These are phyloP conservation scores for Fereydounia khargensis DNA, from an alignment of 1,284 basidiomycete species.

Conservation along the genomic window DNA sequence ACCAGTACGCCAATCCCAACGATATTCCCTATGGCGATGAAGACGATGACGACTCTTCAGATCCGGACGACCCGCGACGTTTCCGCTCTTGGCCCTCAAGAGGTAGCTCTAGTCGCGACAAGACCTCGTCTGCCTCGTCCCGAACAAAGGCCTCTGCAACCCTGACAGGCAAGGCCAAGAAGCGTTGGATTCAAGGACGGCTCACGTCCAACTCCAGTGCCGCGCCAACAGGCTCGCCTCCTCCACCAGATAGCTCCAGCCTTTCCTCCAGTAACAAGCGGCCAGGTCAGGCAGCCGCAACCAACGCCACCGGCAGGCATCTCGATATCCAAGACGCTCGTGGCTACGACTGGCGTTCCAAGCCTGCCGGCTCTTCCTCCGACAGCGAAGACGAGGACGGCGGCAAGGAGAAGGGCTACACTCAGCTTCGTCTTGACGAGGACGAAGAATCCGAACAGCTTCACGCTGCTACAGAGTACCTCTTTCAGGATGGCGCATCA, in stretches of 20 bases:
- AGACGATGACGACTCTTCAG: slow-evolving; percentile 20
- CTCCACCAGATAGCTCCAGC: no score
- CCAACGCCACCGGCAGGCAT: slow-evolving; percentile 47
- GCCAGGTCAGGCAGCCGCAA: slow-evolving; percentile 2
- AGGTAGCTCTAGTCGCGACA: neutral
- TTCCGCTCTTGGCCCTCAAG: slow-evolving; percentile 21
- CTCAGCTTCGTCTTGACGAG: slow-evolving; percentile 54
- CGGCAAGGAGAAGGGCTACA: slow-evolving; percentile 46
- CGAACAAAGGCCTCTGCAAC: slow-evolving; percentile 7
- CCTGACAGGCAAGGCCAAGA: slow-evolving; percentile 10
- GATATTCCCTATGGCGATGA: slow-evolving; percentile 28
- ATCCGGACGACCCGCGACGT: slow-evolving; percentile 28
- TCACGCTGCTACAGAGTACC: slow-evolving; percentile 51
- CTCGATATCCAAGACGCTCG: slow-evolving; percentile 54
- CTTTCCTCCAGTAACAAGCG: no score
- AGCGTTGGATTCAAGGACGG: slow-evolving; percentile 2
- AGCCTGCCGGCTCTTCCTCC: slow-evolving; percentile 18
- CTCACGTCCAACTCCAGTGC: slow-evolving; percentile 7
- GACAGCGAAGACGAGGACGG: slow-evolving; percentile 19
- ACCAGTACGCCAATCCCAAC: slow-evolving; percentile 15
- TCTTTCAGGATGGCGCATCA: slow-evolving; percentile 43
- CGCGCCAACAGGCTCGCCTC: slow-evolving; percentile 5
- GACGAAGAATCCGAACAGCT: slow-evolving; percentile 53
- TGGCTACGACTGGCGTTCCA: slow-evolving; percentile 54
- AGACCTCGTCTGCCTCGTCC: neutral